Conservation (phyloP, 75 land plant genomes). For the Picea glauca region DNA sequence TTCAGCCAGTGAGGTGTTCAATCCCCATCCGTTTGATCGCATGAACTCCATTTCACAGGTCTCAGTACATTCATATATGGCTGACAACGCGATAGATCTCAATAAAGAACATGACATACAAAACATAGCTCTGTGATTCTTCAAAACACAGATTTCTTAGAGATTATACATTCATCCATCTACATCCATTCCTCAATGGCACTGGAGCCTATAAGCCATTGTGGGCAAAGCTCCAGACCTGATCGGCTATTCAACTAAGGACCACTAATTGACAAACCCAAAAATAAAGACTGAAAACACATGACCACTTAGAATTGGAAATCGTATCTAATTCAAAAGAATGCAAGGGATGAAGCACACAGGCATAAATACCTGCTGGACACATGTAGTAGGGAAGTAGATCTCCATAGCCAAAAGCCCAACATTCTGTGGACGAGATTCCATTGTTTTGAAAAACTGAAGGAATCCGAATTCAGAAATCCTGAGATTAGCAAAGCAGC, state of each 20-base stretch:
- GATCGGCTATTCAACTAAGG: neutral
- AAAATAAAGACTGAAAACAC: neutral
- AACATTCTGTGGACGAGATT: constrained; percentile 46
- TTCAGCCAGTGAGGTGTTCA: too few relatives aligned
- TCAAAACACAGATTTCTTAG: too few relatives aligned
- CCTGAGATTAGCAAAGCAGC: neutral
- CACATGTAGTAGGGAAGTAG: constrained; percentile 90
- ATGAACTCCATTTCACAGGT: too few relatives aligned
- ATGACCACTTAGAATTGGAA: neutral
- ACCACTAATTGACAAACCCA: neutral
- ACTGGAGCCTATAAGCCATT: too few relatives aligned
- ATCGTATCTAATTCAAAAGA: neutral
- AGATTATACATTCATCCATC: too few relatives aligned
- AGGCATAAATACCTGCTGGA: constrained; percentile 64
- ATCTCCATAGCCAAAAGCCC: constrained; percentile 96
- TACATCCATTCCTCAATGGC: too few relatives aligned
- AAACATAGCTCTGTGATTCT: too few relatives aligned
- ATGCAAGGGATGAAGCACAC: neutral
- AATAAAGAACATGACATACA: too few relatives aligned
- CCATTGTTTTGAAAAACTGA: constrained; percentile 22
- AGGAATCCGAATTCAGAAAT: neutral
- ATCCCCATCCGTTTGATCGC: too few relatives aligned
- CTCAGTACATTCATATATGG: too few relatives aligned
- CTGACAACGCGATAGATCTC: too few relatives aligned
- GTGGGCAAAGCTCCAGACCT: neutral